These are phyloP conservation scores for Coriolopsis trogii DNA, from an alignment of 1,284 basidiomycete genomes.

Conservation along the genomic window DNA sequence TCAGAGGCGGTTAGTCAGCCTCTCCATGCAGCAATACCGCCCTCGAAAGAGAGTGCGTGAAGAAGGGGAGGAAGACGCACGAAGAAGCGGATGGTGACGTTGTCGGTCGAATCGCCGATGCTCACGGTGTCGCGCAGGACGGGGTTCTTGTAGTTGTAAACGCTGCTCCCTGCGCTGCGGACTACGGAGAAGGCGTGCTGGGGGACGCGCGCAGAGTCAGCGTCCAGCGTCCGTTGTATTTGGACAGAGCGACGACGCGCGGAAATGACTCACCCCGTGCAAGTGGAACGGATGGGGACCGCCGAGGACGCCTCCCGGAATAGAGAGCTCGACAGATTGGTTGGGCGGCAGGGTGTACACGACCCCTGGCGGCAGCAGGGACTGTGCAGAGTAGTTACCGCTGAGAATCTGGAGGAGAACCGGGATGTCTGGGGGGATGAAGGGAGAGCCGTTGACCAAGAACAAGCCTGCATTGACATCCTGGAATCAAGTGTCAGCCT, in stretches of 20 bases:
- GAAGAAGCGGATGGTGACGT: slow-evolving; percentile 15
- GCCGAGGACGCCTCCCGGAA: slow-evolving; percentile 34
- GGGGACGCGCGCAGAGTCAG: neutral
- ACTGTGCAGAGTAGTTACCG: slow-evolving; percentile 32
- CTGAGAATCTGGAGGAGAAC: slow-evolving; percentile 42
- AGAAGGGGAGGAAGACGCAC: neutral
- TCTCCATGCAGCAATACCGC: neutral
- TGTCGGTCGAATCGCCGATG: slow-evolving; percentile 9
- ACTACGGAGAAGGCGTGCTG: slow-evolving; percentile 23
- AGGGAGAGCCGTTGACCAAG: slow-evolving; percentile 32
- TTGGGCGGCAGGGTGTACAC: slow-evolving; percentile 34
- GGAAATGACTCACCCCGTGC: slow-evolving; percentile 36
- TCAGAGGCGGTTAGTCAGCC: neutral
- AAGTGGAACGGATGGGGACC: slow-evolving; percentile 44
- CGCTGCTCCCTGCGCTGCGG: slow-evolving; percentile 15
- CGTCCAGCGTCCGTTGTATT: neutral
- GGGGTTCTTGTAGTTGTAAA: slow-evolving; percentile 43
- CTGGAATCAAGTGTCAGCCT: too few relatives aligned
- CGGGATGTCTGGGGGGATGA: slow-evolving; percentile 33
- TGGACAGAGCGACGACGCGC: too few relatives aligned
- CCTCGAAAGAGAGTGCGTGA: neutral
- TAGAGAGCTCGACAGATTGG: slow-evolving; percentile 38
- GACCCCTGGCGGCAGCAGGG: slow-evolving; percentile 36
- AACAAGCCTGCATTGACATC: slow-evolving; percentile 15
- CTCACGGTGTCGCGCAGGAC: slow-evolving; percentile 28